Percentiles rank a stretch among this genome's conserved stretches.
Evolutionary conservation across 352 stramenopile species (phyloP).

Genomic region (Peronosclerospora sorghi): DNA sequence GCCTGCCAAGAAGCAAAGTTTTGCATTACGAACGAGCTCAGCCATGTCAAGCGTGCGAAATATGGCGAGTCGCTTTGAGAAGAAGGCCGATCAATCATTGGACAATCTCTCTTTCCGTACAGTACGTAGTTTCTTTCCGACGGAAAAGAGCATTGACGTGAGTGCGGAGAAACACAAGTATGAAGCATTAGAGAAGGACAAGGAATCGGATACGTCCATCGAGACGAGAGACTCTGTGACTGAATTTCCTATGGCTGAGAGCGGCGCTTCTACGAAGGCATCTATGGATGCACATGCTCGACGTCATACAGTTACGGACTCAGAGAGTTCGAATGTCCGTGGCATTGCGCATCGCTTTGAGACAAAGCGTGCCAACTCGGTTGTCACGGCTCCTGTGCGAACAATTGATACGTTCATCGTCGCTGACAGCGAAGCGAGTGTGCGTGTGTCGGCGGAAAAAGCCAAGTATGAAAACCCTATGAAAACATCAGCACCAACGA

Average conservation of each 20-base stretch:
- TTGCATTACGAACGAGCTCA: constrained; percentile 10
- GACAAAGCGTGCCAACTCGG: constrained; percentile 40
- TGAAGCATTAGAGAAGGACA: constrained; percentile 37
- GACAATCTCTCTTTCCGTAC: constrained; percentile 42
- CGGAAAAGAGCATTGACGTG: constrained; percentile 35
- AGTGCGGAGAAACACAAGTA: constrained; percentile 42
- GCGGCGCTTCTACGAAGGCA: neutral
- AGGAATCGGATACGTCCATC: constrained; percentile 13
- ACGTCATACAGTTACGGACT: constrained; percentile 8
- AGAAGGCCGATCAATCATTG: constrained; percentile 31
- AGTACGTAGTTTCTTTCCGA: constrained; percentile 40
- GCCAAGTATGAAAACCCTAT: constrained; percentile 20
- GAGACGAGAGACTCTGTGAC: neutral
- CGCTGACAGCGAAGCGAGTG: constrained; percentile 16
- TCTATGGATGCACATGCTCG: constrained; percentile 6
- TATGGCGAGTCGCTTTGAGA: constrained; percentile 35
- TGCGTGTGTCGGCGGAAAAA: constrained; percentile 24
- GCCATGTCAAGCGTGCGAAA: constrained; percentile 27
- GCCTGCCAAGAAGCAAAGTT: constrained; percentile 4
- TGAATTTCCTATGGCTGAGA: no score
- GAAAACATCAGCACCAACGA: constrained; percentile 8
- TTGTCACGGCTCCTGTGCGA: constrained; percentile 24
- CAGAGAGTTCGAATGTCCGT: constrained; percentile 20
- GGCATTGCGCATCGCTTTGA: constrained; percentile 55
- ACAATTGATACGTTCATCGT: constrained; percentile 26